Percentiles rank a stretch among this genome's conserved stretches.
phyloP scores from a whole-genome alignment of 2,329 filamentous ascomycete species.

The Scolecobasidium constrictum region DNA sequence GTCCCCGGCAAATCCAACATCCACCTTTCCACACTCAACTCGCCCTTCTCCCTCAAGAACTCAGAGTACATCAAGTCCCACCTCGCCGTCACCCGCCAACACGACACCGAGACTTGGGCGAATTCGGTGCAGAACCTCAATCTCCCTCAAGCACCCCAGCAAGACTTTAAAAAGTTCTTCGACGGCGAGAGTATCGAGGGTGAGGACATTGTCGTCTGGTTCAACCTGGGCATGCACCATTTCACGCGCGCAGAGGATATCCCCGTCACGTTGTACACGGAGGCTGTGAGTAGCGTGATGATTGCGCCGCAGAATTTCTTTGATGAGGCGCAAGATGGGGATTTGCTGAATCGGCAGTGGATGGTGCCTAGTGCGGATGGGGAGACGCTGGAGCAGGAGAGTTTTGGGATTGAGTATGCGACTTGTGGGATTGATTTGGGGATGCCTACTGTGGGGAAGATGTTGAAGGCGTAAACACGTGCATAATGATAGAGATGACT shows the following conservation, averaged over 20 bases:
- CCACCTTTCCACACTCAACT: conserved; percentile 26
- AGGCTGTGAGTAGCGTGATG: too few relatives aligned
- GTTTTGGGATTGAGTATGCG: too few relatives aligned
- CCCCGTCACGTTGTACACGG: too few relatives aligned
- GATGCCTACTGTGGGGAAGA: too few relatives aligned
- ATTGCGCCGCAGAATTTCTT: too few relatives aligned
- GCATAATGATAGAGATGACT: too few relatives aligned
- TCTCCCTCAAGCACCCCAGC: conserved; percentile 27
- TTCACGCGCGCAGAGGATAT: conserved; percentile 43
- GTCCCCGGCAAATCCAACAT: conserved; percentile 24
- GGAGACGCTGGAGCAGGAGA: too few relatives aligned
- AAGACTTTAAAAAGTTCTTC: conserved; percentile 35
- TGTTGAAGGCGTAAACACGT: too few relatives aligned
- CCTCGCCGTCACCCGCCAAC: conserved; percentile 31
- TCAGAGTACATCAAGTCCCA: conserved; percentile 26
- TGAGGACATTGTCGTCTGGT: conserved; percentile 40
- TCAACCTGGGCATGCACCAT: conserved; percentile 50
- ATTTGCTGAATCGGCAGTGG: too few relatives aligned
- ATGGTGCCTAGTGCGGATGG: too few relatives aligned
- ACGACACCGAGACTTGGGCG: conserved; percentile 33
- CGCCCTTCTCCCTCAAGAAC: conserved; percentile 24
- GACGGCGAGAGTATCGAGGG: conserved; percentile 31
- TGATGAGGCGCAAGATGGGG: too few relatives aligned
- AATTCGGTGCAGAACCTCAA: conserved; percentile 25
- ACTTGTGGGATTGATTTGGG: too few relatives aligned